These are phyloP conservation scores for Saccharomycopsis olivae DNA, from an alignment of 805 yeast species.

Conservation along the genomic window DNA sequence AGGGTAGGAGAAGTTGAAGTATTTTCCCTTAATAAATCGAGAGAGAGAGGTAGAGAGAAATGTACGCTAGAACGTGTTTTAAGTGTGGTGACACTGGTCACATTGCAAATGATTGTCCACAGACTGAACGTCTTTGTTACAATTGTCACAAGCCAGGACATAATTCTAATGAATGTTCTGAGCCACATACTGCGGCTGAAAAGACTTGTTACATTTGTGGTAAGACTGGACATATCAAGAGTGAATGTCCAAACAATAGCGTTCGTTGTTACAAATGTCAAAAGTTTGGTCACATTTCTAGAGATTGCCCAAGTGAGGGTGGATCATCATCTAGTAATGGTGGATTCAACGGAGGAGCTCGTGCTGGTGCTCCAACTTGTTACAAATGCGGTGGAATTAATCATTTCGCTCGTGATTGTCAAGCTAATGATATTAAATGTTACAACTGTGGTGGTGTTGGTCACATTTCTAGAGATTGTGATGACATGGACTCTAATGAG, in stretches of 20 bases:
- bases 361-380: constrained; percentile 23
- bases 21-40: too few relatives aligned
- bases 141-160: constrained; percentile 88
- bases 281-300: constrained; percentile 24
- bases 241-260: constrained; percentile 49
- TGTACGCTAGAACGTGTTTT: constrained; percentile 57
- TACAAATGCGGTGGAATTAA: constrained; percentile 47
- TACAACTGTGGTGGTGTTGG: constrained; percentile 89
- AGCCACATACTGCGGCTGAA: constrained; percentile 73
- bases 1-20: too few relatives aligned
- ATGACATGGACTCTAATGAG: constrained; percentile 41
- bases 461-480: constrained; percentile 40
- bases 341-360: constrained; percentile 2
- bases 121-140: constrained; percentile 81
- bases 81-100: constrained; percentile 91
- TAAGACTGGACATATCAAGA: constrained; percentile 78
- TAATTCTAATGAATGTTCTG: constrained; percentile 80
- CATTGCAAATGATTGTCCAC: constrained; percentile 79
- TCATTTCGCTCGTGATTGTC: constrained; percentile 89
- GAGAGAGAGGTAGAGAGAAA: too few relatives aligned
- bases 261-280: constrained; percentile 23
- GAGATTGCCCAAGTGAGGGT: constrained; percentile 32
- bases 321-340: constrained; percentile 23
- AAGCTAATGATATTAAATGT: constrained; percentile 63
- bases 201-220: constrained; percentile 94